Evolutionary conservation across 2,329 filamentous ascomycete genomes (phyloP), one percentile per base, ranked within the genome.

Genomic region (Calonectria pteridis): DNA sequence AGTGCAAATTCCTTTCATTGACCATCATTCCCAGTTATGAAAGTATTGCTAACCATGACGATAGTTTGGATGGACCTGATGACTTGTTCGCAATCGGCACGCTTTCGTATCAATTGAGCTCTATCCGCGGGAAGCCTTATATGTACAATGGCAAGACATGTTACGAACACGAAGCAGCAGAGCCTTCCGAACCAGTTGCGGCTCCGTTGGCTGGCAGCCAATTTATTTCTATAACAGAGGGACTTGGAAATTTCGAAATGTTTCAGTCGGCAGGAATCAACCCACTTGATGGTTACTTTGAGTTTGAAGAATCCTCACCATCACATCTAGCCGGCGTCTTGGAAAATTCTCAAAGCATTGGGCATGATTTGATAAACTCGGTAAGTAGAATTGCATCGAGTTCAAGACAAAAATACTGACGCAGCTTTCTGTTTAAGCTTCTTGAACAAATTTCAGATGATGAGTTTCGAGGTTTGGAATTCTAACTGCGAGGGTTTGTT

Each of bases 51-150:
- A n/a, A 75, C 31, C n/a, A 31, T 23, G 6, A 13, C 16, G 13
- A 18, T 20, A 73, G 73, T 20, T 26, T 75, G 13, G 73, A 75
- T 14, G 73, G 73, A 1, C 64, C 55, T 3, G 73, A 75, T 37
- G 73, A 75, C 26, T 14, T 75, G 10, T 75, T 75, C 33, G 43
- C 67, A 2, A 43, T 75, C 3, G 71, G 49, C 1, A 43, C 71
- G 9, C 50, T 75, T 0, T 28, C 64, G 13, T 37, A 71, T 14
- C 29, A 63, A 31, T 43, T 75, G 11, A 18, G 59, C 6, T 64
- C 20, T 23, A 28, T 73, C 20, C 63, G 73, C 3, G 73, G 71
- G 23, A 67, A 31, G 20, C 58, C 71, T 14, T 75, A 75, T 20
- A 50, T 43, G n/a, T 69, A 65, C 28, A 40, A 69, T 7, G 51